Evolutionary conservation across 2,329 filamentous ascomycete species (phyloP).

Genomic region (Pleomassaria siparia): DNA sequence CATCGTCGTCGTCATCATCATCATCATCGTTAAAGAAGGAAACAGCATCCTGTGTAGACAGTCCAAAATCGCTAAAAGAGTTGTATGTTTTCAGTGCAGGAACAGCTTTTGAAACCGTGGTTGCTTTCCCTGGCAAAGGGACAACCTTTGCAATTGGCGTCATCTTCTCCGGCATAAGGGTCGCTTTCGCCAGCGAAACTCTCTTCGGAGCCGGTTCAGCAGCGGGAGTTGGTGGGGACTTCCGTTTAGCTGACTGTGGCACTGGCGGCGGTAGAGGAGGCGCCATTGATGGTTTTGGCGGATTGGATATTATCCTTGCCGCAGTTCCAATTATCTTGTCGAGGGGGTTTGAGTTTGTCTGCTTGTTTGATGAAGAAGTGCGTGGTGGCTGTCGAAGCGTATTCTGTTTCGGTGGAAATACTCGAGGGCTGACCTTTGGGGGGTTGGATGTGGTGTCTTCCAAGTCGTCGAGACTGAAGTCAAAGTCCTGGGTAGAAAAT

Average conservation of each 20-base stretch:
- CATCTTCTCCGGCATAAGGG: neutral
- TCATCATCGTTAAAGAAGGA: conserved; percentile 13
- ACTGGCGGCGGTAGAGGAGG: neutral
- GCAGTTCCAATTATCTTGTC: neutral
- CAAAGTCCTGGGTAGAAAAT: conserved; percentile 45
- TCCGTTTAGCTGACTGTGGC: neutral
- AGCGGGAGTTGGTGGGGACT: neutral
- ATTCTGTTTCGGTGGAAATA: neutral
- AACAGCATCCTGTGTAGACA: conserved; percentile 13
- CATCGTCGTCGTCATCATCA: conserved; percentile 1
- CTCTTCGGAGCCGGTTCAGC: neutral
- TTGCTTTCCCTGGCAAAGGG: neutral
- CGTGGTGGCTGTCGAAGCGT: neutral
- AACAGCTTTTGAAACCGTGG: neutral
- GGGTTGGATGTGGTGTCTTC: conserved; percentile 23
- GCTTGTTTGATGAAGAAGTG: neutral
- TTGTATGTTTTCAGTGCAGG: conserved; percentile 8
- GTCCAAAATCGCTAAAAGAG: conserved; percentile 11
- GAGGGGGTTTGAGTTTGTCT: neutral
- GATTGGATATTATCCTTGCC: neutral
- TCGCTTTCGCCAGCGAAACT: neutral
- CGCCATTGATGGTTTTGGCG: neutral
- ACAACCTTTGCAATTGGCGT: neutral
- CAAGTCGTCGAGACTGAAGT: conserved; percentile 46
- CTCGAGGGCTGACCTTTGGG: neutral